These are phyloP conservation scores for Hyaloperonospora brassicae DNA, from an alignment of 352 stramenopile species.

Conservation along the genomic window DNA sequence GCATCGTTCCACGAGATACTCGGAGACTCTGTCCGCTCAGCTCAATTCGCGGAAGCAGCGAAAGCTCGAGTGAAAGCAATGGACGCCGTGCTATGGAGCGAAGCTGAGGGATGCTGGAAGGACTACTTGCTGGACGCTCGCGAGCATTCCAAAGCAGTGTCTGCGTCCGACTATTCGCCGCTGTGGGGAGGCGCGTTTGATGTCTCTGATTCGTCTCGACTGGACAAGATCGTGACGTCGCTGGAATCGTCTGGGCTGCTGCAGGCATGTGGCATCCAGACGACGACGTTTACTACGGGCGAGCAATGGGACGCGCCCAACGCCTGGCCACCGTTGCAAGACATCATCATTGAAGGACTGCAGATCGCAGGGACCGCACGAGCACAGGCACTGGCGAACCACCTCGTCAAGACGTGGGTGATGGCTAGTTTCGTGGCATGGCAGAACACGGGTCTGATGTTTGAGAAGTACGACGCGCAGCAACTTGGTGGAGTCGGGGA, in stretches of 20 bases:
- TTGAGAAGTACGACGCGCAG: constrained; percentile 83
- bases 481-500: constrained; percentile 51
- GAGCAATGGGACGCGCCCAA: constrained; percentile 86
- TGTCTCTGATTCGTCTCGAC: constrained; percentile 24
- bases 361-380: constrained; percentile 28
- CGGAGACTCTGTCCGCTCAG: constrained; percentile 30
- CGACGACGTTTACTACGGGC: constrained; percentile 54
- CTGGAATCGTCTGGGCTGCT: constrained; percentile 49
- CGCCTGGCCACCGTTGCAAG: constrained; percentile 75
- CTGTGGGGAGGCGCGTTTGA: constrained; percentile 72
- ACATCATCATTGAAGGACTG: constrained; percentile 75
- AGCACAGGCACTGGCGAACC: constrained; percentile 34
- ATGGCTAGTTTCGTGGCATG: constrained; percentile 51
- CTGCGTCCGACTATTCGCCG: constrained; percentile 61
- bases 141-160: constrained; percentile 37
- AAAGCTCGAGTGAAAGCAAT: constrained; percentile 41
- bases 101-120: constrained; percentile 45
- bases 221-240: constrained; percentile 37
- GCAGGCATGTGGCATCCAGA: constrained; percentile 55
- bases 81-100: constrained; percentile 59
- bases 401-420: constrained; percentile 57
- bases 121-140: constrained; percentile 54
- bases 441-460: constrained; percentile 70
- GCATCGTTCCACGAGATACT: constrained; percentile 43
- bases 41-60: constrained; percentile 14